Evolutionary conservation across 352 stramenopile species (phyloP).

Genomic region (Elongisporangium prolatum): DNA sequence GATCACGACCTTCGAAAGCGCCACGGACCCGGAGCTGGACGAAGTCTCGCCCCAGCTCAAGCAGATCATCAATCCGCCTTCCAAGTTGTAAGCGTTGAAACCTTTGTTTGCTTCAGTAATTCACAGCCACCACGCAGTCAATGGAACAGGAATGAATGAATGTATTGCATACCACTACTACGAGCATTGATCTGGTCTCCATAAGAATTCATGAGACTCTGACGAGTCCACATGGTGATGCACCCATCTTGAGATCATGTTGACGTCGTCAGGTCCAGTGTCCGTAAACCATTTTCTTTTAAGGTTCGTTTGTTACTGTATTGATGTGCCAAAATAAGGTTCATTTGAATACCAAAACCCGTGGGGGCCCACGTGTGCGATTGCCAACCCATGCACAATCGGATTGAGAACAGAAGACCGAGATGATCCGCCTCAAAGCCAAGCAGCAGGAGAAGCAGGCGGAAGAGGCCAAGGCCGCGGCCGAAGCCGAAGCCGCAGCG

Average conservation of each 20-base stretch:
- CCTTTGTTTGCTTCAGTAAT: neutral
- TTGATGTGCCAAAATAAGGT: neutral
- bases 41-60: constrained; percentile 76
- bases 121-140: neutral
- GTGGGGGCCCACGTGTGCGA: neutral
- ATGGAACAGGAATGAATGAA: neutral
- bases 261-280: neutral
- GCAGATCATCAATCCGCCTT: constrained; percentile 48
- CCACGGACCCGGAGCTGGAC: constrained; percentile 72
- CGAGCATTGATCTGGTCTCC: too few species aligned
- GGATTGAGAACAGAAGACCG: neutral
- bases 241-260: too few species aligned
- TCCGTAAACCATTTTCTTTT: neutral
- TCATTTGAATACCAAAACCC: neutral
- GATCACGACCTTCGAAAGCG: constrained; percentile 74
- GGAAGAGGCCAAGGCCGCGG: constrained; percentile 54
- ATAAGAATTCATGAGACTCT: too few species aligned
- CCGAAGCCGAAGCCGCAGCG: constrained; percentile 14
- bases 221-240: too few species aligned
- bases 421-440: constrained; percentile 79
- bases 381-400: neutral
- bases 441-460: constrained; percentile 86
- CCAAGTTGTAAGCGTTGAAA: constrained; percentile 51
- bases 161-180: neutral
- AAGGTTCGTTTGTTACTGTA: neutral